These are phyloP conservation scores for Chlorella ohadii DNA, from an alignment of 139 green algal genomes.

Conservation along the genomic window DNA sequence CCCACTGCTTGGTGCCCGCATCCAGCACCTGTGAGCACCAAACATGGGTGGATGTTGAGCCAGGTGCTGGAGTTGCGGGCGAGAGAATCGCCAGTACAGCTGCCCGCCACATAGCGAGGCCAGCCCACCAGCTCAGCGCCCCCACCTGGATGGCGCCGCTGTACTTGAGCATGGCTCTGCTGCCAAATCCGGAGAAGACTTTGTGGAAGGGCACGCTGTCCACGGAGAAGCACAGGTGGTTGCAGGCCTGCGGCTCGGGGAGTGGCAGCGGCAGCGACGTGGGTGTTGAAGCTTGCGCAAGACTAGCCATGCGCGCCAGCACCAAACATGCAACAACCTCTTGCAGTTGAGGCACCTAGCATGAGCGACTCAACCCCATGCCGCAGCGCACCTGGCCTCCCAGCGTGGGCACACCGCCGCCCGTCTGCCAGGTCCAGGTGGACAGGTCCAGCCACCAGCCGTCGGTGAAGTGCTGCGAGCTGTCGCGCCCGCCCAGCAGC, in stretches of 20 bases:
- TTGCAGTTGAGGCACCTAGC: too few species aligned
- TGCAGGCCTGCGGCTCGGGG: conserved; percentile 66
- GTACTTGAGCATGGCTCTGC: conserved; percentile 83
- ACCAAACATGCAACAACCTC: too few species aligned
- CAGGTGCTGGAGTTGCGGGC: too few species aligned
- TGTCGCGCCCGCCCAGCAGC: conserved; percentile 85
- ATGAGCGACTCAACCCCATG: too few species aligned
- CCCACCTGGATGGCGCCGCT: conserved; percentile 49
- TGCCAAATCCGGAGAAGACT: conserved; percentile 87
- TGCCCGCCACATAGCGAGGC: too few species aligned
- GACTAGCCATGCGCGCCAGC: too few species aligned
- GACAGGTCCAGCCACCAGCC: conserved; percentile 79
- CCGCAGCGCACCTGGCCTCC: conserved; percentile 13
- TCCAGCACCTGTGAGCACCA: conserved; percentile 14
- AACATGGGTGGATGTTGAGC: neutral
- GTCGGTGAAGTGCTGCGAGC: conserved; percentile 77
- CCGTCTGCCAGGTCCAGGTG: conserved; percentile 71
- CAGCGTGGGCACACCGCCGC: conserved; percentile 42
- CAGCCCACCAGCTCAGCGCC: neutral
- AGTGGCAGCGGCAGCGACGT: neutral
- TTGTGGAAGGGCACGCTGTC: conserved; percentile 91
- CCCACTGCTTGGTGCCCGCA: conserved; percentile 22
- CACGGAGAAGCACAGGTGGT: conserved; percentile 76
- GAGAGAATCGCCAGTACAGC: too few species aligned
- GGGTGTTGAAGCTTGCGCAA: neutral